Evolutionary conservation across 192 early-diverging fungal genomes (phyloP).

Genomic region (Entophlyctis helioformis): DNA sequence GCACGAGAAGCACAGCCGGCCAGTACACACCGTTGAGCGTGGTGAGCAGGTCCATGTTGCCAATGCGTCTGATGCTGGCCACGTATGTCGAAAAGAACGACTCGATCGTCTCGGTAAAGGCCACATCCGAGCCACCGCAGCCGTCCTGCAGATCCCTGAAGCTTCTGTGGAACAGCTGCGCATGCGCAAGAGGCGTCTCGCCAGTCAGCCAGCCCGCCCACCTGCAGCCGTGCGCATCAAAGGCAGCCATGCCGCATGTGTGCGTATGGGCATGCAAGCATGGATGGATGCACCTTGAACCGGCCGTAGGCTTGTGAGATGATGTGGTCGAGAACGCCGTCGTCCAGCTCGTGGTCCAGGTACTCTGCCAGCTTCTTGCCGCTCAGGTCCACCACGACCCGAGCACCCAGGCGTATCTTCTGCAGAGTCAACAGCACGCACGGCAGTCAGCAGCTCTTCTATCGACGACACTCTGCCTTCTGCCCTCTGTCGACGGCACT

Average conservation of each 20-base stretch:
- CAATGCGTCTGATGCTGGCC: constrained; percentile 6
- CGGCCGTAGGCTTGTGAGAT: background rate
- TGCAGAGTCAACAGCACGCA: too few relatives aligned
- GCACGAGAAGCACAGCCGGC: background rate
- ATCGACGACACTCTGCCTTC: too few relatives aligned
- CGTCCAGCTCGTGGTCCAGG: constrained; percentile 2
- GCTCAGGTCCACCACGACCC: background rate
- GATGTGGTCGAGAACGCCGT: constrained; percentile 4
- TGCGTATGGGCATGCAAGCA: too few relatives aligned
- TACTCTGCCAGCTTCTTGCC: constrained; percentile 6
- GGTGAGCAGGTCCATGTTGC: constrained; percentile 6
- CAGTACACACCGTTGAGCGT: constrained; percentile 7
- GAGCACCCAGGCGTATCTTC: constrained; percentile 13
- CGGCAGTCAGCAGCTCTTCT: too few relatives aligned
- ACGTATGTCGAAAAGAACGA: constrained; percentile 14
- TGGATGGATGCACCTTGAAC: constrained; percentile 16
- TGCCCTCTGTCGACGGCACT: too few relatives aligned
- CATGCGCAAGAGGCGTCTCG: too few relatives aligned
- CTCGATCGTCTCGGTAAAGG: constrained; percentile 4
- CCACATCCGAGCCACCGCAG: too few relatives aligned
- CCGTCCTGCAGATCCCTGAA: constrained; percentile 5
- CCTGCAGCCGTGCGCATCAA: too few relatives aligned
- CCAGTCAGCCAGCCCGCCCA: background rate
- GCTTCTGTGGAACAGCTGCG: constrained; percentile 7
- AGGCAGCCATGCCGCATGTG: too few relatives aligned